Base-by-base conservation (phyloP, 2,329 filamentous ascomycete genomes). In the Ceratocystiopsis minuta region DNA sequence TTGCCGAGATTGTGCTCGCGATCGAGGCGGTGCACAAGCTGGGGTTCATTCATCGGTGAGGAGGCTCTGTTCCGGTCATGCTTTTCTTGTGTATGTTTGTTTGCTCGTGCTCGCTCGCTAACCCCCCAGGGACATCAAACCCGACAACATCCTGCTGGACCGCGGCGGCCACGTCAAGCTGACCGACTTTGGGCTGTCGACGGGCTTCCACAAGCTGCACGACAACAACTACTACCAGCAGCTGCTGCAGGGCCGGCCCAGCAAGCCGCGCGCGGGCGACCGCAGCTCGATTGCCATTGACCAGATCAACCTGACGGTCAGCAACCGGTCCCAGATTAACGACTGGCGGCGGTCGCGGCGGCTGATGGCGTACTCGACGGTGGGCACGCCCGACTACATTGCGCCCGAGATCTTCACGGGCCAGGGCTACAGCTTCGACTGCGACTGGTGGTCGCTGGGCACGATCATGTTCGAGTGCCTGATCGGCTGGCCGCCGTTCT, bases 391-490 rank as follows among this genome's bases (percentile, higher is more conserved):
- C 11, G 90, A 98, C 60, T 98, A 98, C 59, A 98, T 98, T 56
- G 90, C 90, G 1, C 90, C 90, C 3, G 90, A 98, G 59, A 96
- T 98, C 53, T 96, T 98, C 61, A 92, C 84, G 38, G 87, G 88
- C 16, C 83, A 93, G 54, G 90, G 90, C 39, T 98, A 98, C 65
- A 84, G 85, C 45, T 94, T 88, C 55, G 80, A 92, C 57, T 98
- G 90, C 59, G 90, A 98, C 67, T 98, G 90, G 90, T 98, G 90
- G 90, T 93, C 84, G 17, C 72, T 98, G 39, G 90, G 90, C 41
- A 95, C 90, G 37, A 98, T 98, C 63, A 96, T 98, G 90, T 98
- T 96, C 54, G 90, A 98, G 62, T 98, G 90, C 60, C 70, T 98
- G 51, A 86, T 98, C 47, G 90, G 90, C 53, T 98, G 90, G 90